phyloP scores from a whole-genome alignment of 495 filamentous ascomycete genomes.

The Lophium mytilinum region DNA sequence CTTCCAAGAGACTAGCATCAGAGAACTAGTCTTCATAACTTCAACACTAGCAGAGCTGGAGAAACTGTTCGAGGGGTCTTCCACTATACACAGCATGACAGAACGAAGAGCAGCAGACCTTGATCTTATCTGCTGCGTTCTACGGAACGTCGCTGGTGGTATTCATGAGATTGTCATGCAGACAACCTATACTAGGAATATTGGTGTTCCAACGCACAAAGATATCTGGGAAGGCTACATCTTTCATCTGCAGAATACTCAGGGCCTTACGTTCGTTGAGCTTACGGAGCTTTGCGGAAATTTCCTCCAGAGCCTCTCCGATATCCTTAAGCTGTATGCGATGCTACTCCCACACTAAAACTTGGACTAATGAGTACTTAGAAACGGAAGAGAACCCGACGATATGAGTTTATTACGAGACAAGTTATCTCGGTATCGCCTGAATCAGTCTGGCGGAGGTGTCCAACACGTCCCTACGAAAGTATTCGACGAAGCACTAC shows the following conservation, averaged over 20 bases:
- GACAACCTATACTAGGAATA: conserved; percentile 1
- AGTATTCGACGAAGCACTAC: conserved; percentile 13
- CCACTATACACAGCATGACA: not conserved
- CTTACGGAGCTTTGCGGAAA: conserved; percentile 10
- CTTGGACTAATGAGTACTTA: not conserved
- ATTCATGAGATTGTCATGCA: conserved; percentile 7
- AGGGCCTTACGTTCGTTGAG: conserved; percentile 5
- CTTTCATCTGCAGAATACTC: conserved; percentile 6
- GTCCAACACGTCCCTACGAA: not conserved
- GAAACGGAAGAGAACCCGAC: conserved; percentile 1
- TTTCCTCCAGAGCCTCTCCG: conserved; percentile 7
- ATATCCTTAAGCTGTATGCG: conserved; percentile 4
- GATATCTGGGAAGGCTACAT: conserved; percentile 19
- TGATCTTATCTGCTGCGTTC: conserved; percentile 6
- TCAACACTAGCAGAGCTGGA: not conserved
- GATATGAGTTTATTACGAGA: conserved; percentile 17
- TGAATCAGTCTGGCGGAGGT: conserved; percentile 8
- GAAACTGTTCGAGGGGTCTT: not conserved
- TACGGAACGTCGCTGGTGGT: conserved; percentile 3
- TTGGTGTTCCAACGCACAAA: not conserved
- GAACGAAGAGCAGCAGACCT: conserved; percentile 3
- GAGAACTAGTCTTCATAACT: conserved; percentile 1
- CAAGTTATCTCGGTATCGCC: conserved; percentile 5
- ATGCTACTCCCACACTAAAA: not conserved
- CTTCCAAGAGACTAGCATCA: conserved; percentile 4